Evolutionary conservation across 805 yeast genomes (phyloP).

Genomic region (Spathaspora boniae): DNA sequence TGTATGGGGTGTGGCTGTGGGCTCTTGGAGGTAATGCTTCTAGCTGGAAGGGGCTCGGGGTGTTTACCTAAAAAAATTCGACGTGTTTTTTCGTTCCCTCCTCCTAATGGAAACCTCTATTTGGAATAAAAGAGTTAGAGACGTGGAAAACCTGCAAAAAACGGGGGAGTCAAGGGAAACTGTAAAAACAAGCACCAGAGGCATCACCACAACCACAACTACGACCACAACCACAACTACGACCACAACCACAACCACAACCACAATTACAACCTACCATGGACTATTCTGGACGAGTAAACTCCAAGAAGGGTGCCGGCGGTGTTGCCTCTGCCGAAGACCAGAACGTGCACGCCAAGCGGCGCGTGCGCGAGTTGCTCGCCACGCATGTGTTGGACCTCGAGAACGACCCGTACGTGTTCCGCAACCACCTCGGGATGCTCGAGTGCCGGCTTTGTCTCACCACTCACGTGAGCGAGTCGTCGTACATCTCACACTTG

Average conservation of each 20-base stretch:
- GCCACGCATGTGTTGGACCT: slow-evolving; percentile 46
- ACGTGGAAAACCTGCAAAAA: too few relatives aligned
- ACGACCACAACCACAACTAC: too few relatives aligned
- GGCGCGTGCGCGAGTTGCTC: slow-evolving; percentile 64
- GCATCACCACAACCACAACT: too few relatives aligned
- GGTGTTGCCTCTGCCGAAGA: slow-evolving; percentile 78
- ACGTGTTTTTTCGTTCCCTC: too few relatives aligned
- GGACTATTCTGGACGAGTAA: slow-evolving; percentile 89
- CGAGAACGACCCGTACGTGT: slow-evolving; percentile 77
- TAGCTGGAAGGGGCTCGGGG: too few relatives aligned
- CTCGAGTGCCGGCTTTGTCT: slow-evolving; percentile 82
- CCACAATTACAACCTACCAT: slow-evolving; percentile 39
- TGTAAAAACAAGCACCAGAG: too few relatives aligned
- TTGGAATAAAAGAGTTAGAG: too few relatives aligned
- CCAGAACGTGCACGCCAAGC: slow-evolving; percentile 63
- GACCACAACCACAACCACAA: too few relatives aligned
- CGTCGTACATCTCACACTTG: slow-evolving; percentile 79
- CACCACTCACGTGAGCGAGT: slow-evolving; percentile 76
- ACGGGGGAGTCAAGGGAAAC: too few relatives aligned
- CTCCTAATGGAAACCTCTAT: too few relatives aligned
- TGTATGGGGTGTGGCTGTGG: background rate
- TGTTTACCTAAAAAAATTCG: too few relatives aligned
- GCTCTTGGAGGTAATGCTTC: slow-evolving; percentile 4
- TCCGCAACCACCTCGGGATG: slow-evolving; percentile 77
- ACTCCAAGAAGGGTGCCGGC: slow-evolving; percentile 88